phyloP scores from a whole-genome alignment of 2,329 filamentous ascomycete species.

The Colletotrichum horii region DNA sequence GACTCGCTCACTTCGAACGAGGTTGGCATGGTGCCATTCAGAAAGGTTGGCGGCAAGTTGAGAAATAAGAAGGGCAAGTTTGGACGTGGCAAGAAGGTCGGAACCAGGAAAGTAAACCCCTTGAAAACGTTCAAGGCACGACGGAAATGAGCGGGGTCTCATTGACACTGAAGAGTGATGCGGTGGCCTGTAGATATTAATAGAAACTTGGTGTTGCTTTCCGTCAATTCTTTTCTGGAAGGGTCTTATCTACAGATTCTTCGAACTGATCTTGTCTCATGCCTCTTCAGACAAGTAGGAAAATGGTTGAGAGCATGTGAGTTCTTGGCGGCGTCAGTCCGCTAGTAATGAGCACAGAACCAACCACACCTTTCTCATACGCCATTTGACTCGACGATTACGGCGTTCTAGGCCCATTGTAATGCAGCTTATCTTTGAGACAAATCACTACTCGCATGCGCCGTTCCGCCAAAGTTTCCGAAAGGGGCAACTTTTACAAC shows the following conservation, averaged over 20 bases:
- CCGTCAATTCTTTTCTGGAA: background rate
- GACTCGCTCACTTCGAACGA: constrained; percentile 68
- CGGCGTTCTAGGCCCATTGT: background rate
- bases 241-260: background rate
- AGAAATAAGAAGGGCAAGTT: constrained; percentile 49
- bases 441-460: background rate
- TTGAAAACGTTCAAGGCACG: constrained; percentile 85
- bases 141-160: constrained; percentile 42
- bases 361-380: background rate
- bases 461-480: background rate
- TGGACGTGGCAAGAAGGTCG: constrained; percentile 48
- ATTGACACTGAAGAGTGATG: background rate
- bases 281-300: background rate
- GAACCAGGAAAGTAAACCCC: constrained; percentile 77
- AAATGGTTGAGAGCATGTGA: background rate
- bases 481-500: background rate
- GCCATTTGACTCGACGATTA: background rate
- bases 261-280: background rate
- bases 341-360: background rate
- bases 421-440: background rate
- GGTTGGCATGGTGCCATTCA: constrained; percentile 77
- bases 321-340: background rate
- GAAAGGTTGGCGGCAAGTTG: constrained; percentile 58
- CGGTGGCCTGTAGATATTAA: background rate
- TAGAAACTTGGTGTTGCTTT: background rate